Percentiles rank a stretch among this genome's conserved stretches.
Evolutionary conservation across 305 asterid species (phyloP).

Genomic region (Fraxinus baroniana): DNA sequence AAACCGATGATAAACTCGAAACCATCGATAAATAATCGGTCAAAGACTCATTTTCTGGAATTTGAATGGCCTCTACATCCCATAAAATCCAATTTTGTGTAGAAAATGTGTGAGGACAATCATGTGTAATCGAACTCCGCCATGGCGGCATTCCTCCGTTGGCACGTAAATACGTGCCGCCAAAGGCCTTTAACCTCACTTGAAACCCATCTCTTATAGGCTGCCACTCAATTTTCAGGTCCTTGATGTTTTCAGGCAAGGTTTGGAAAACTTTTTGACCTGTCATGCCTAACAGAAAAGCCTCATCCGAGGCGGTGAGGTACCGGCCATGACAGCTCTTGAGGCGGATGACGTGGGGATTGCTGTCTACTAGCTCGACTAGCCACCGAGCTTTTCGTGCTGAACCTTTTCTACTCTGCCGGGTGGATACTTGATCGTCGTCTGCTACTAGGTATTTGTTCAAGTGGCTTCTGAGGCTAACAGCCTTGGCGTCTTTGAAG

Average conservation of each 20-base stretch:
- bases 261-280: conserved; percentile 64
- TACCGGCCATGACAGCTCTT: conserved; percentile 67
- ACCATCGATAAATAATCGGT: conserved; percentile 65
- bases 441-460: conserved; percentile 78
- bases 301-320: conserved; percentile 62
- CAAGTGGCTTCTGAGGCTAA: conserved; percentile 65
- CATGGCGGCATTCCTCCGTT: conserved; percentile 96
- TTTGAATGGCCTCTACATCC: conserved; percentile 66
- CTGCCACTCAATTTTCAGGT: conserved; percentile 60
- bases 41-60: conserved; percentile 62
- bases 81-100: conserved; percentile 68
- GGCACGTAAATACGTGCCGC: conserved; percentile 68
- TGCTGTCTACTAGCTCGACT: conserved; percentile 67
- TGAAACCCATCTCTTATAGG: conserved; percentile 81
- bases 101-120: conserved; percentile 45
- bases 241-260: conserved; percentile 39
- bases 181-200: conserved; percentile 52
- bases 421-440: conserved; percentile 59
- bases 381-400: conserved; percentile 68
- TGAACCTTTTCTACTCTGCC: conserved; percentile 74
- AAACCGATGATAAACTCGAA: conserved; percentile 65
- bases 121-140: conserved; percentile 80
- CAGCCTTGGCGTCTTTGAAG: conserved; percentile 59
- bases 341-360: conserved; percentile 52
- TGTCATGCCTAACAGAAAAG: conserved; percentile 76